Conservation (phyloP, 2,329 filamentous ascomycete species). For the Colletotrichum sp. region DNA sequence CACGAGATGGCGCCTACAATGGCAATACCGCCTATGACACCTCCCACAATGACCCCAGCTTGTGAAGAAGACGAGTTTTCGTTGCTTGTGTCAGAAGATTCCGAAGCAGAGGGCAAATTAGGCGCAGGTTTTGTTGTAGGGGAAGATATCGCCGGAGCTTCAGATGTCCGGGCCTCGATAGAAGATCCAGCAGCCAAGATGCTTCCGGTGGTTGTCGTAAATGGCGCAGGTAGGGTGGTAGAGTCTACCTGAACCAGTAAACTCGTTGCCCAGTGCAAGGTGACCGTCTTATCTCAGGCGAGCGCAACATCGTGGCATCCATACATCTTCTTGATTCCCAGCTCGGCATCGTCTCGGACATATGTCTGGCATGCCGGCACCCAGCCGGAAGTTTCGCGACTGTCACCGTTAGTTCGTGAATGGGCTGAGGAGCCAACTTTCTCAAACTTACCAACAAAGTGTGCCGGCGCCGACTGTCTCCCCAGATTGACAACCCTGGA, state of each 20-base stretch:
- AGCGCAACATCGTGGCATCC: neutral
- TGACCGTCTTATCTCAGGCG: neutral
- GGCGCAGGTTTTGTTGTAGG: neutral
- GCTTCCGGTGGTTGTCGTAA: neutral
- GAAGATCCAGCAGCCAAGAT: neutral
- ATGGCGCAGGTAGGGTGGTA: neutral
- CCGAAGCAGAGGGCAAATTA: too few relatives aligned
- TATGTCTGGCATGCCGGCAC: neutral
- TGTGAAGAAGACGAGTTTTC: neutral
- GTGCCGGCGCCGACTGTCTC: neutral
- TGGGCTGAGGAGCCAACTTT: neutral
- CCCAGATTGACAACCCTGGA: neutral
- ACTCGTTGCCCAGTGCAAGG: neutral
- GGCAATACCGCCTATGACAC: neutral
- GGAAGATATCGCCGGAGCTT: neutral
- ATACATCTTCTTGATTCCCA: neutral
- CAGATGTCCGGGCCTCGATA: neutral
- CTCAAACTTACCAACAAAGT: neutral
- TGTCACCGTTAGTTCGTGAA: neutral
- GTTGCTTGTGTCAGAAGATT: neutral
- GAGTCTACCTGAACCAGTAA: neutral
- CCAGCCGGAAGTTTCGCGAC: neutral
- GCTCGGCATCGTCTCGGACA: neutral
- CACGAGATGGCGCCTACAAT: neutral
- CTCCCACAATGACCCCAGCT: neutral